A percentile compares a stretch with the other conserved stretches of the same genome.
Conservation (phyloP, 768 basidiomycete genomes). For the Mycena polygramma region DNA sequence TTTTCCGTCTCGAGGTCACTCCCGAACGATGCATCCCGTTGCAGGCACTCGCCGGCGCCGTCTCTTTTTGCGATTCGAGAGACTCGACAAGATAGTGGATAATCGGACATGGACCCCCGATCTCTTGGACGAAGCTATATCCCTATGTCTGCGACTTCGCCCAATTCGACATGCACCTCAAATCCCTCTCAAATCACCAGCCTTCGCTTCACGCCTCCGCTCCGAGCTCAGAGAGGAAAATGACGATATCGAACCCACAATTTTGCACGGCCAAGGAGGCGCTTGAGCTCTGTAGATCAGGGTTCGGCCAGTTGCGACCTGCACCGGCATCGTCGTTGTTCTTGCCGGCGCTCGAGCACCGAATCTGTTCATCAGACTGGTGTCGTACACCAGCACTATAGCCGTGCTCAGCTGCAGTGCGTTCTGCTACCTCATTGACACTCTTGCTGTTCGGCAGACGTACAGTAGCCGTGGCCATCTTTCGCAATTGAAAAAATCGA, state of each 20-base stretch:
- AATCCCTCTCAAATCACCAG: background rate
- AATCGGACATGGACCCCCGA: background rate
- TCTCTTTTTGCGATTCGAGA: conserved; percentile 1
- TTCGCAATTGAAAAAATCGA: conserved; percentile 83
- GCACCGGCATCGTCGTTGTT: conserved; percentile 71
- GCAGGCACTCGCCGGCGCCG: background rate
- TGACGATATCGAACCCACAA: no score
- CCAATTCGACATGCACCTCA: background rate
- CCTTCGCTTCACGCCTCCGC: background rate
- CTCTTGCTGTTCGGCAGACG: conserved; percentile 65
- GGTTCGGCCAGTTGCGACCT: conserved; percentile 58
- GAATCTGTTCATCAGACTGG: conserved; percentile 71
- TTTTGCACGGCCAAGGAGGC: no score
- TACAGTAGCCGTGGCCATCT: conserved; percentile 72
- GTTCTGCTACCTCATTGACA: conserved; percentile 72
- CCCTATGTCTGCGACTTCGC: background rate
- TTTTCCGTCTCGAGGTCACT: no score
- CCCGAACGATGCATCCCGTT: no score
- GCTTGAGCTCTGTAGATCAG: background rate
- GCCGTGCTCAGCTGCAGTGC: conserved; percentile 64
- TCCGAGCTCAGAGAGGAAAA: background rate
- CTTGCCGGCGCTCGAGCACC: conserved; percentile 66
- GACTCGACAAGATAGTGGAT: background rate
- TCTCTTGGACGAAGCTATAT: conserved; percentile 4
- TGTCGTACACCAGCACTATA: conserved; percentile 68